Conservation (phyloP, 306 rosid species). For the Heteromeles arbutifolia region DNA sequence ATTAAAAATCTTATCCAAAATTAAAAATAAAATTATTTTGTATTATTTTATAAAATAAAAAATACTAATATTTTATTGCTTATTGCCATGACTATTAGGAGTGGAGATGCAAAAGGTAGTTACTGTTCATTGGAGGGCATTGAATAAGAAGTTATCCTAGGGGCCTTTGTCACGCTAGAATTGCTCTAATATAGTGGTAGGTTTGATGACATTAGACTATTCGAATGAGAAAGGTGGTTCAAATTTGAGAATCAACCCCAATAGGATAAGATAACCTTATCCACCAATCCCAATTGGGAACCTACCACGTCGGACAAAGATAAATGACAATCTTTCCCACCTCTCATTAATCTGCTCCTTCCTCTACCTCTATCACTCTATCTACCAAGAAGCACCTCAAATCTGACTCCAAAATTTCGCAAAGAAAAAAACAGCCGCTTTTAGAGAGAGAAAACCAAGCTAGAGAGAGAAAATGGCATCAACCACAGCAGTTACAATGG, state of each 20-base stretch:
- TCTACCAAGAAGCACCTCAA: constrained; percentile 3
- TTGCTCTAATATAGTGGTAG: neutral
- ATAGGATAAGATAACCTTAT: constrained; percentile 73
- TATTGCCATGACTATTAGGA: too few relatives aligned
- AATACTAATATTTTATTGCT: too few relatives aligned
- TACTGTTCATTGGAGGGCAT: too few relatives aligned
- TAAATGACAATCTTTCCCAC: constrained; percentile 38
- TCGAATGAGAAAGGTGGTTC: neutral
- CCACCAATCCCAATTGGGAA: constrained; percentile 34
- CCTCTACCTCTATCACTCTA: constrained; percentile 24
- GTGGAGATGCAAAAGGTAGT: too few relatives aligned
- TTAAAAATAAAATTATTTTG: too few relatives aligned
- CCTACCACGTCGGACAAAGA: constrained; percentile 66
- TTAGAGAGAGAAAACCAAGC: neutral
- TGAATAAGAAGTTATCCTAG: too few relatives aligned
- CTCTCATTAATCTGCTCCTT: constrained; percentile 28
- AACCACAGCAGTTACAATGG: constrained; percentile 71
- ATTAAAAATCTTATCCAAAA: too few relatives aligned
- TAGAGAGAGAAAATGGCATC: constrained; percentile 48
- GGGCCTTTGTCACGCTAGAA: too few relatives aligned
- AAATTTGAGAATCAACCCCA: constrained; percentile 11
- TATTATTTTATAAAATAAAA: too few relatives aligned
- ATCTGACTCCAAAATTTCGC: constrained; percentile 4
- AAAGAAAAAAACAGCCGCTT: neutral
- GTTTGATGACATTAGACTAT: neutral